Percentiles rank a stretch among this genome's conserved stretches.
Evolutionary conservation across 192 early-diverging fungal species (phyloP).

Genomic region (Phlyctochytrium planicorne): DNA sequence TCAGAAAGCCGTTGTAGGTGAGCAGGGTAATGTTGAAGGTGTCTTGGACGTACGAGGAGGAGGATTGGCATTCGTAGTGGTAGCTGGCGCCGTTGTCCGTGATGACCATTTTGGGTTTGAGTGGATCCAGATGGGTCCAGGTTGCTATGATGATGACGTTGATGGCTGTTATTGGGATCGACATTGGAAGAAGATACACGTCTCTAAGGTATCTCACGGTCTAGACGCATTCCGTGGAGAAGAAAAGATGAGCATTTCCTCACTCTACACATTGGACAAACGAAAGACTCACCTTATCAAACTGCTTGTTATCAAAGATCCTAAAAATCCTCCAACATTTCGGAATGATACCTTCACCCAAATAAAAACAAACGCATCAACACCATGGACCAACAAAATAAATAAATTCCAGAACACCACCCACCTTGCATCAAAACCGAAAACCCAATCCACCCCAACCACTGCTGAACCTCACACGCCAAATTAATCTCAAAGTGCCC

Average conservation of each 20-base stretch:
- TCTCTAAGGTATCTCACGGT: not conserved
- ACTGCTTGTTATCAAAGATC: not conserved
- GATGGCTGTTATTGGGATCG: not conserved
- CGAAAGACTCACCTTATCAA: not conserved
- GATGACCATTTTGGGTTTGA: not conserved
- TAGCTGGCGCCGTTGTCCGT: not conserved
- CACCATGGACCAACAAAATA: not conserved
- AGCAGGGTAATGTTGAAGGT: not conserved
- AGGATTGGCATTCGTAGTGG: constrained; percentile 3
- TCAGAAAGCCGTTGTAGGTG: not conserved
- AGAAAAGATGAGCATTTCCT: too few species aligned
- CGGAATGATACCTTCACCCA: not conserved
- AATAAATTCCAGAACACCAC: not conserved
- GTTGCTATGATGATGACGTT: not conserved
- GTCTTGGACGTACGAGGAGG: not conserved
- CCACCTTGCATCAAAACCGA: constrained; percentile 2
- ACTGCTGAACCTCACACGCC: constrained; percentile 3
- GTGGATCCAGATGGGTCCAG: not conserved
- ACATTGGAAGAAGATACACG: not conserved
- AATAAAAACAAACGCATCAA: too few species aligned
- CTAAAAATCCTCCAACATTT: not conserved
- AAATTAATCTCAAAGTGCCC: not conserved
- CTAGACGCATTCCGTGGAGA: not conserved
- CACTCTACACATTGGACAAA: not conserved
- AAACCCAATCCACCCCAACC: constrained; percentile 1